These are phyloP conservation scores for Phytophthora constricta DNA, from an alignment of 352 stramenopile species.

Conservation along the genomic window DNA sequence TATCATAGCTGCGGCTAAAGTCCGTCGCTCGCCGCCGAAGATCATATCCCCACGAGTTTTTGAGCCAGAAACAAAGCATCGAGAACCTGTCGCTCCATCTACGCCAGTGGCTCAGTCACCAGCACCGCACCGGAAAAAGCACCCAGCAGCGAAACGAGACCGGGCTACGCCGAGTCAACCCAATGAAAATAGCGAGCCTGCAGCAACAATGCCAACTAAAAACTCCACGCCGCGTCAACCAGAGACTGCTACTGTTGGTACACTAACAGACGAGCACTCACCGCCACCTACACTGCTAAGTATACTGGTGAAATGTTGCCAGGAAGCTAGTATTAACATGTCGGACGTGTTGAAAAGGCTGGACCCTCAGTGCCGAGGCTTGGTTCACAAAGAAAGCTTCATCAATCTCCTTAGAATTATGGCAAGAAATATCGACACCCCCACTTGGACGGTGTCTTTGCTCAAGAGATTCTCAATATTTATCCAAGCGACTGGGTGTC, in stretches of 20 bases:
- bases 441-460: constrained; percentile 8
- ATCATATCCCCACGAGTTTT: constrained; percentile 20
- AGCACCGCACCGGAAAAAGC: constrained; percentile 31
- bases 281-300: constrained; percentile 20
- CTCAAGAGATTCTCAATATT: constrained; percentile 20
- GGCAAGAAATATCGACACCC: constrained; percentile 13
- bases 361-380: constrained; percentile 33
- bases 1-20: constrained; percentile 43
- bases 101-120: constrained; percentile 20
- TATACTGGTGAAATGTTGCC: constrained; percentile 37
- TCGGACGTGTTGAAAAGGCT: constrained; percentile 28
- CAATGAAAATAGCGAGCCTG: neutral
- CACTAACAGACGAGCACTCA: constrained; percentile 26
- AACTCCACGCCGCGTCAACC: neutral
- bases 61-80: neutral
- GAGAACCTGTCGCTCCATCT: constrained; percentile 25
- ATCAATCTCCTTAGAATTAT: constrained; percentile 37
- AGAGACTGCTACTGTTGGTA: constrained; percentile 35
- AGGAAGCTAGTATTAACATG: constrained; percentile 37
- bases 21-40: constrained; percentile 35
- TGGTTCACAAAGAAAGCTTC: constrained; percentile 37
- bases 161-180: neutral
- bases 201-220: neutral
- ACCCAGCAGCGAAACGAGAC: constrained; percentile 8
- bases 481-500: constrained; percentile 22